phyloP scores from a whole-genome alignment of 2,329 filamentous ascomycete species.

The Scedosporium minutisporum region DNA sequence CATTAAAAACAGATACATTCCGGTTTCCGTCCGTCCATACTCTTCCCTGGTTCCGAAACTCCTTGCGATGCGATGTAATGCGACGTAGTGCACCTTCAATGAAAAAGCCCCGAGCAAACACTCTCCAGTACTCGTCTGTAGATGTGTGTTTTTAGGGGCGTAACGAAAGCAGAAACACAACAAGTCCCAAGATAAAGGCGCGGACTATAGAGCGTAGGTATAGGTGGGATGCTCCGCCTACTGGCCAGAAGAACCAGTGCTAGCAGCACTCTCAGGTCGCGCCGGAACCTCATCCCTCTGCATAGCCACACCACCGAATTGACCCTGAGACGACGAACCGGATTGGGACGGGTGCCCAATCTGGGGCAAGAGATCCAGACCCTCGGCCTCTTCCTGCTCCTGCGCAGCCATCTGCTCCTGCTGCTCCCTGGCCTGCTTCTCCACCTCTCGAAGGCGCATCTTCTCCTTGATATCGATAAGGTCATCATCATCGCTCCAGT shows the following conservation, averaged over 20 bases:
- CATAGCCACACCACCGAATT: slow-evolving; percentile 6
- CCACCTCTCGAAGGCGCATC: slow-evolving; percentile 40
- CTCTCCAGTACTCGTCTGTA: background rate
- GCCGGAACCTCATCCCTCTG: slow-evolving; percentile 6
- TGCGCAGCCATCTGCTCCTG: slow-evolving; percentile 5
- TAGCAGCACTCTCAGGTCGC: slow-evolving; percentile 6
- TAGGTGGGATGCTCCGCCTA: background rate
- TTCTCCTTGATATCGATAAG: slow-evolving; percentile 53
- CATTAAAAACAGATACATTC: background rate
- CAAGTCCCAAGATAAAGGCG: background rate
- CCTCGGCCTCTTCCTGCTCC: background rate
- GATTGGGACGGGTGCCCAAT: slow-evolving; percentile 29
- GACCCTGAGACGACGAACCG: background rate
- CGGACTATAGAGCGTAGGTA: background rate
- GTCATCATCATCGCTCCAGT: slow-evolving; percentile 57
- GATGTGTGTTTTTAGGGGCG: background rate
- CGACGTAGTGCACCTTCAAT: background rate
- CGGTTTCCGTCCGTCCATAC: background rate
- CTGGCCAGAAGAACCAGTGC: slow-evolving; percentile 6
- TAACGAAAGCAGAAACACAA: background rate
- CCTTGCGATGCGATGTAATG: slow-evolving; percentile 5
- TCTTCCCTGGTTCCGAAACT: slow-evolving; percentile 1
- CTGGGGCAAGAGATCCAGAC: background rate
- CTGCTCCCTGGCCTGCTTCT: slow-evolving; percentile 32
- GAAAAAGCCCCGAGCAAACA: background rate